phyloP scores from a whole-genome alignment of 1,139 yeast species.

The Kluyveromyces sp. region DNA sequence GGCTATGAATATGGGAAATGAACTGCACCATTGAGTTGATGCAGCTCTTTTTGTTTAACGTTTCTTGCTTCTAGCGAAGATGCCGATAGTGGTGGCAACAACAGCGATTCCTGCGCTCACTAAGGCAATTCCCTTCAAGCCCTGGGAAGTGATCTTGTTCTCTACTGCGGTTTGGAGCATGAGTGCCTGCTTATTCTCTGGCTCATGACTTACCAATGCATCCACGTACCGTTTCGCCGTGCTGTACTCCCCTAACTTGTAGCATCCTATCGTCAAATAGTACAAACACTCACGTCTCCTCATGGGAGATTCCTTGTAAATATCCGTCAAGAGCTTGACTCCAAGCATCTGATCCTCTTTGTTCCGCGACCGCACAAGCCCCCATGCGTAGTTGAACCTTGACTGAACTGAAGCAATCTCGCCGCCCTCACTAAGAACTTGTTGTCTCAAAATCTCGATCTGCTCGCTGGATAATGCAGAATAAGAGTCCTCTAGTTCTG shows the following conservation, averaged over 20 bases:
- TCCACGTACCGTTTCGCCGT: conserved; percentile 85
- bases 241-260: conserved; percentile 77
- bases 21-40: not conserved
- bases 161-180: conserved; percentile 71
- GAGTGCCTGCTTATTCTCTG: conserved; percentile 71
- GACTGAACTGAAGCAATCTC: conserved; percentile 78
- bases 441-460: conserved; percentile 65
- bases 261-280: conserved; percentile 82
- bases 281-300: conserved; percentile 87
- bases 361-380: conserved; percentile 63
- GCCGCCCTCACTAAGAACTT: conserved; percentile 67
- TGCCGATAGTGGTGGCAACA: conserved; percentile 65
- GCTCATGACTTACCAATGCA: conserved; percentile 68
- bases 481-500: conserved; percentile 29
- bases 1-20: not conserved
- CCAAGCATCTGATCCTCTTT: conserved; percentile 70
- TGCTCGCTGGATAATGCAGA: conserved; percentile 71
- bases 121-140: conserved; percentile 79
- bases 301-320: conserved; percentile 70
- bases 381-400: conserved; percentile 95
- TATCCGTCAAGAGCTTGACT: conserved; percentile 62
- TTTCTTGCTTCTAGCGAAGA: conserved; percentile 38
- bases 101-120: conserved; percentile 81
- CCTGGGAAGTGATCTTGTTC: conserved; percentile 75
- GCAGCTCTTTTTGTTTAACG: conserved; percentile 12